Evolutionary conservation across 345 rosid genomes (phyloP).

Genomic region (Syzygium oleosum): DNA sequence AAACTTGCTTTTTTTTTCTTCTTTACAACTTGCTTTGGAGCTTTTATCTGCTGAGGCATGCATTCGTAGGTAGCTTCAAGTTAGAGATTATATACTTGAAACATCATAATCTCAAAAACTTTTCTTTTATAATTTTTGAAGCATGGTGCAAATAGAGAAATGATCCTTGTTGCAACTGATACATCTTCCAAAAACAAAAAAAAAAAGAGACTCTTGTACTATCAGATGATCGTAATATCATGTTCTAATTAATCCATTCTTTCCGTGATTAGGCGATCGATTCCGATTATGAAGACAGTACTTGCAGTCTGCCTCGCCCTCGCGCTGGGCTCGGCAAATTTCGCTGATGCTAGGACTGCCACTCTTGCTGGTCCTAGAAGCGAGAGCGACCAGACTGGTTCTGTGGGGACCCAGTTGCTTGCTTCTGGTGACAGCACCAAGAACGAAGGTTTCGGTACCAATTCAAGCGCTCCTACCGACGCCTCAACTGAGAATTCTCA

Average conservation of each 20-base stretch:
- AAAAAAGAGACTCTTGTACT: not conserved
- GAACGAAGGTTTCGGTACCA: not conserved
- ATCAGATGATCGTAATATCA: not conserved
- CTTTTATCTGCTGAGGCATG: too few relatives aligned
- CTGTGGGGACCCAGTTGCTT: too few relatives aligned
- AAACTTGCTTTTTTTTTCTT: not conserved
- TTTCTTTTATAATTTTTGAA: not conserved
- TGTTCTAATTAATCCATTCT: not conserved
- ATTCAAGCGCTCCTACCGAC: not conserved
- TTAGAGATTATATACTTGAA: not conserved
- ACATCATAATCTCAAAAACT: not conserved
- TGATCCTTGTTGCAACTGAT: not conserved
- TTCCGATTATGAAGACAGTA: not conserved
- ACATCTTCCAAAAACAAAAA: not conserved
- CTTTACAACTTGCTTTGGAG: not conserved
- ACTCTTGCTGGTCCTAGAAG: not conserved
- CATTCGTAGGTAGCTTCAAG: too few relatives aligned
- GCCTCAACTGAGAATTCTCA: not conserved
- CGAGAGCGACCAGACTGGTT: not conserved
- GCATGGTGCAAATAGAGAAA: not conserved
- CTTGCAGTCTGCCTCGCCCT: fast-evolving
- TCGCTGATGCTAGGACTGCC: not conserved
- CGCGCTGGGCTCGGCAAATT: not conserved
- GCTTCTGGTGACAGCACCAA: not conserved
- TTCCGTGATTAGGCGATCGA: not conserved